phyloP scores from a whole-genome alignment of 2,329 filamentous ascomycete genomes.

The Claviceps fusiformis region DNA sequence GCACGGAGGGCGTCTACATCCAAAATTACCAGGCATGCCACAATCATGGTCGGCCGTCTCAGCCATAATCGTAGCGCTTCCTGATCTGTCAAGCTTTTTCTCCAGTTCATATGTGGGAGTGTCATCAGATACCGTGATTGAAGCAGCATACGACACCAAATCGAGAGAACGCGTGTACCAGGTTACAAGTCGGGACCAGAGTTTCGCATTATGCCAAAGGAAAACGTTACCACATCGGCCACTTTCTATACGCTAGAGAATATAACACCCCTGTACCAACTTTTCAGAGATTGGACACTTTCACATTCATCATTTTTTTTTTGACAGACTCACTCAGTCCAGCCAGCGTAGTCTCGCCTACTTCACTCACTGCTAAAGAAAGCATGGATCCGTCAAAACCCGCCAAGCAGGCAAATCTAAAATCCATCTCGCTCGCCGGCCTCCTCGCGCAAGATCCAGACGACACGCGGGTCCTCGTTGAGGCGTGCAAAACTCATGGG shows the following conservation, averaged over 20 bases:
- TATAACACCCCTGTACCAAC: background rate
- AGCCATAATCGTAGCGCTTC: too few species aligned
- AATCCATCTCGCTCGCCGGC: background rate
- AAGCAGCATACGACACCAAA: too few species aligned
- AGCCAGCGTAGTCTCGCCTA: background rate
- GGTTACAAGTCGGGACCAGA: too few species aligned
- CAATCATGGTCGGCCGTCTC: too few species aligned
- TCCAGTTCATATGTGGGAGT: too few species aligned
- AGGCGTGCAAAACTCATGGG: conserved; percentile 1
- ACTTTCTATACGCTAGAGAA: background rate
- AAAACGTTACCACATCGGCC: background rate
- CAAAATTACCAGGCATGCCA: too few species aligned
- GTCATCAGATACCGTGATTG: too few species aligned
- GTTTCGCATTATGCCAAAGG: background rate
- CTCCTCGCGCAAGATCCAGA: background rate
- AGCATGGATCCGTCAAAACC: background rate
- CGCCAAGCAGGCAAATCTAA: background rate
- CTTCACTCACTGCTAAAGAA: background rate
- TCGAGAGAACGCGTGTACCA: too few species aligned
- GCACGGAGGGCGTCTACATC: too few species aligned
- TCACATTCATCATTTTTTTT: too few species aligned
- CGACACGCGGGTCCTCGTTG: background rate
- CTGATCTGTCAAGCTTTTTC: too few species aligned
- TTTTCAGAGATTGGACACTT: too few species aligned
- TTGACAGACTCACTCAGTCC: background rate